A percentile compares a stretch with the other conserved stretches of the same genome.
Evolutionary conservation across 108 stramenopile species (phyloP).

Genomic region (Asterionellopsis glacialis): DNA sequence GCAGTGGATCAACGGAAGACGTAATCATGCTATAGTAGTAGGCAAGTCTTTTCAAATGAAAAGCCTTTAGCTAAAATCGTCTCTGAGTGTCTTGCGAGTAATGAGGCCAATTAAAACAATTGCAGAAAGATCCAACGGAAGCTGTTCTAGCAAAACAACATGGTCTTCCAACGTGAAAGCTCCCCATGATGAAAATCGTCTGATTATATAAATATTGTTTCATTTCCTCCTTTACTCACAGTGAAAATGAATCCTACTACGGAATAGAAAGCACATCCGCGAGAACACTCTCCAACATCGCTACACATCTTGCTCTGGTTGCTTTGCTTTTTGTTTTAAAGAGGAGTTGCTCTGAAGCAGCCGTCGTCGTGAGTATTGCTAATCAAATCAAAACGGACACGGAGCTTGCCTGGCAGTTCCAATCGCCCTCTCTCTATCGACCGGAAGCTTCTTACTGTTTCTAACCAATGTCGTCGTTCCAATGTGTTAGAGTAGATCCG

Average conservation of each 20-base stretch:
- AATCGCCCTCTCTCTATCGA: no score
- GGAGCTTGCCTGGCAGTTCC: no score
- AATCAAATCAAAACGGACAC: no score
- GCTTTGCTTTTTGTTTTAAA: no score
- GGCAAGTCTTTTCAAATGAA: background rate
- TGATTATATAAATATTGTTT: background rate
- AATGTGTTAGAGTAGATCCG: no score
- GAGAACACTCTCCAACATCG: constrained; percentile 73
- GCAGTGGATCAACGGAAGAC: no score
- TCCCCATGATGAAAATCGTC: no score
- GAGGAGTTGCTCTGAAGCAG: no score
- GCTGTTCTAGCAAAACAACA: background rate
- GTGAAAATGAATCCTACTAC: constrained; percentile 76
- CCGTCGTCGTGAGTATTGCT: no score
- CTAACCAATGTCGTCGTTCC: no score
- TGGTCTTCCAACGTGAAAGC: background rate
- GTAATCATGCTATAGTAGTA: no score
- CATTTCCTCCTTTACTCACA: constrained; percentile 42
- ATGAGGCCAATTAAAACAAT: background rate
- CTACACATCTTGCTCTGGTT: constrained; percentile 48
- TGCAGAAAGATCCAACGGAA: background rate
- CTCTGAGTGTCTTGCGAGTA: background rate
- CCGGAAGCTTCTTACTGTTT: no score
- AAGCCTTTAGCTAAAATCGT: background rate
- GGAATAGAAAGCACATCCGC: constrained; percentile 79